These are phyloP conservation scores for Aspergillus funiculosus DNA, from an alignment of 495 filamentous ascomycete genomes.

Conservation along the genomic window DNA sequence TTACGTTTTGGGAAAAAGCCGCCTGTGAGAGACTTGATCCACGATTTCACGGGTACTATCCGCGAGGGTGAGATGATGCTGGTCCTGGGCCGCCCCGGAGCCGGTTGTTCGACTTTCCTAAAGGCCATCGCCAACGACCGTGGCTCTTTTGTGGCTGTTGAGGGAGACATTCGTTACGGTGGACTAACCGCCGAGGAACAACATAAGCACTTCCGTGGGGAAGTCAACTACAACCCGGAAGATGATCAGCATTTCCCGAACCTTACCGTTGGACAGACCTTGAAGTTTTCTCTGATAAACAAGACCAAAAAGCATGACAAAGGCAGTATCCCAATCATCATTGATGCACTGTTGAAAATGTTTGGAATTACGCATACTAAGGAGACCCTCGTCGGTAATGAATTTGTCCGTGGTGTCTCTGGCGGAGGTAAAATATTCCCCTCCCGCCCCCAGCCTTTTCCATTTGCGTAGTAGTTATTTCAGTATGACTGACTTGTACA, in stretches of 20 bases:
- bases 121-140: slow-evolving; percentile 71
- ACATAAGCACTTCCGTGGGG: slow-evolving; percentile 63
- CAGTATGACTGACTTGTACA: too few species aligned
- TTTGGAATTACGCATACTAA: slow-evolving; percentile 78
- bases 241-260: slow-evolving; percentile 76
- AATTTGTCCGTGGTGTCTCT: slow-evolving; percentile 68
- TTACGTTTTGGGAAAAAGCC: slow-evolving; percentile 48
- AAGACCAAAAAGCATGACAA: slow-evolving; percentile 73
- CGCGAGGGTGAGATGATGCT: slow-evolving; percentile 80
- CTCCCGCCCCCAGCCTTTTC: too few species aligned
- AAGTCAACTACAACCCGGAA: slow-evolving; percentile 79
- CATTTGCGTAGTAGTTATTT: too few species aligned
- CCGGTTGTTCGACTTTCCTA: slow-evolving; percentile 76
- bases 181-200: slow-evolving; percentile 67
- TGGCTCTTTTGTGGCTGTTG: slow-evolving; percentile 56
- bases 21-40: slow-evolving; percentile 56
- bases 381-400: slow-evolving; percentile 80
- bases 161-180: slow-evolving; percentile 70
- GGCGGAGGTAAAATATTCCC: too few species aligned
- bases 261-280: slow-evolving; percentile 73
- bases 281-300: slow-evolving; percentile 77
- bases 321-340: slow-evolving; percentile 60
- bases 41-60: slow-evolving; percentile 74
- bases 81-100: slow-evolving; percentile 73
- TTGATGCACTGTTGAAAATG: slow-evolving; percentile 58